Base-by-base conservation (phyloP, 305 asterid genomes). In the Fraxinus platypoda region DNA sequence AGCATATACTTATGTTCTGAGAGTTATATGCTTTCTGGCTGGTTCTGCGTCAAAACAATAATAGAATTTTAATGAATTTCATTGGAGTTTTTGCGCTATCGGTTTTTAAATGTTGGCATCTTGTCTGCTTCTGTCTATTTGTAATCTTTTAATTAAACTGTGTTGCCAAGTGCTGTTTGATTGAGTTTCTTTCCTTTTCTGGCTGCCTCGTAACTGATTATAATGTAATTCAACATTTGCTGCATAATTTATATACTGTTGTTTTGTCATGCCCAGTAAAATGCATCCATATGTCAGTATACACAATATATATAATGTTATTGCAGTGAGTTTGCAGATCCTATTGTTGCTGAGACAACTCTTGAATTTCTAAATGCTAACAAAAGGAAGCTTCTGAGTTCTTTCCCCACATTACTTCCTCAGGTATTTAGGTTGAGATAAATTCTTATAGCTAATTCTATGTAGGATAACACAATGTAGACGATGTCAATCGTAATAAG, bases 241-340 rank as follows among this genome's bases (percentile, higher is more conserved):
- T 31, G 3, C 35, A 79, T 62, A 81, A 77, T 80, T 75, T 78
- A 21, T 31, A 4, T 37, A 78, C 28, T 71, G 31, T 76, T 73
- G 64, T 30, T 68, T 54, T 77, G 74, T 19, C 21, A 34, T 71
- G 37, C 83, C 41, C 68, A 23, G 30, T 30, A 70, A 28, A 66
- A 31, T 64, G 41, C 68, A 19, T 64, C 46, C 70, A 17, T 62
- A 41, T 81, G 79, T 82, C 49, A 37, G 79, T 77, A 59, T 62
- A 79, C 15, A 35, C 12, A 62, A 72, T 33, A 49, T 87, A 81
- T 81, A 85, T 83, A 76, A 87, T 86, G 41, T 78, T 84, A 59
- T 79, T 88, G 92, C 94, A 94, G 98, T 84, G 98, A 95, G 93
- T 95, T 95, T 90, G 94, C 98, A 80, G 99, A 94, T 86, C 97